phyloP scores from a whole-genome alignment of 768 basidiomycete genomes.

The Suillus hirtellus region DNA sequence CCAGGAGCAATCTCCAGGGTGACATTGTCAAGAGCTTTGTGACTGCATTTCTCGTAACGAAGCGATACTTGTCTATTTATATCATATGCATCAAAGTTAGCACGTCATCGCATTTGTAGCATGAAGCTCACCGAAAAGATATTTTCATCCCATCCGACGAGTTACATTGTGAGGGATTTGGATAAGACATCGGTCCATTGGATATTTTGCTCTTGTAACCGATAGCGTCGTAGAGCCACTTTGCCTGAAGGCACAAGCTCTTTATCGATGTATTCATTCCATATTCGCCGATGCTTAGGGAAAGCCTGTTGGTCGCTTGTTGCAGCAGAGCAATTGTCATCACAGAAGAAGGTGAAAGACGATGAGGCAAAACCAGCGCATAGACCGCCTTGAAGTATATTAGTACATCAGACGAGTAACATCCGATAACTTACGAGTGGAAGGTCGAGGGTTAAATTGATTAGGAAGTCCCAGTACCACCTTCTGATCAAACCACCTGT shows the following conservation, averaged over 20 bases:
- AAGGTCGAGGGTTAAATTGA: conserved; percentile 31
- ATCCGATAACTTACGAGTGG: conserved; percentile 33
- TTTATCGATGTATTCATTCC: conserved; percentile 13
- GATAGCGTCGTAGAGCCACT: conserved; percentile 25
- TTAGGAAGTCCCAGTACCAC: conserved; percentile 41
- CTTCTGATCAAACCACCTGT: conserved; percentile 13
- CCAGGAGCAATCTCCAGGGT: conserved; percentile 32
- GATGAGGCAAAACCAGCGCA: conserved; percentile 23
- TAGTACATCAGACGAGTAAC: not conserved
- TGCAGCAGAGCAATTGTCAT: conserved; percentile 37
- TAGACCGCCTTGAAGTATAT: conserved; percentile 25
- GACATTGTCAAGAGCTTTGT: conserved; percentile 24
- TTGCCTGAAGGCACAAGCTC: conserved; percentile 18
- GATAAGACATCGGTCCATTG: conserved; percentile 23
- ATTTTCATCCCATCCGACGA: conserved; percentile 27
- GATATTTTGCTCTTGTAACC: conserved; percentile 20
- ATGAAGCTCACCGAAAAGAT: conserved; percentile 24
- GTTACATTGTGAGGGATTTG: conserved; percentile 8
- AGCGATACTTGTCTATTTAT: conserved; percentile 21
- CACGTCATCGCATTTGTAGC: not conserved
- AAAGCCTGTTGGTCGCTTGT: conserved; percentile 27
- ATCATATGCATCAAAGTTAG: conserved; percentile 5
- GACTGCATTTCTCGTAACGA: conserved; percentile 23
- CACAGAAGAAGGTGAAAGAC: conserved; percentile 31
- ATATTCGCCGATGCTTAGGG: conserved; percentile 19